Evolutionary conservation across 139 green algal species (phyloP).

Genomic region (Micromonas commoda): DNA sequence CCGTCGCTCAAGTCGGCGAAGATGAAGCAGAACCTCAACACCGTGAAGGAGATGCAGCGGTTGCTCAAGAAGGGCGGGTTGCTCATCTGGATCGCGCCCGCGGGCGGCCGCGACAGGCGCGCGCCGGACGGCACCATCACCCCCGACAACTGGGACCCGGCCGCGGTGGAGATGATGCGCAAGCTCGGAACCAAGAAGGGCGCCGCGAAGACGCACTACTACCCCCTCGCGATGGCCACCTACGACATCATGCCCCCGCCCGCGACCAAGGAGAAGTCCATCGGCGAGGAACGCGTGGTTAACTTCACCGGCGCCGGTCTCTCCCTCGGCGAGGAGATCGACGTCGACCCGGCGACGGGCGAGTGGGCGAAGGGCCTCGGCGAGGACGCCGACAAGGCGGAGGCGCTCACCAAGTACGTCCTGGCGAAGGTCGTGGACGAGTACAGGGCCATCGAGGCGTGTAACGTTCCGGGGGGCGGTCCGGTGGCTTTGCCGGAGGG

Average conservation of each 20-base stretch:
- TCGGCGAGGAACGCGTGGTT: slow-evolving; percentile 75
- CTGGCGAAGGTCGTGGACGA: neutral
- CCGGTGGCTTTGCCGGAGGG: neutral
- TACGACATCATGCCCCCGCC: slow-evolving; percentile 92
- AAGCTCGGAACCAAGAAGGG: slow-evolving; percentile 52
- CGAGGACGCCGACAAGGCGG: neutral
- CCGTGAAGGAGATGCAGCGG: slow-evolving; percentile 48
- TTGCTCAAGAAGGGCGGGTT: slow-evolving; percentile 54
- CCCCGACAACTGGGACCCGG: slow-evolving; percentile 67
- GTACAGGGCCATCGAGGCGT: slow-evolving; percentile 11
- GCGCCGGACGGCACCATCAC: slow-evolving; percentile 36
- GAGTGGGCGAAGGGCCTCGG: neutral
- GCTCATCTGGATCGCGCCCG: slow-evolving; percentile 90
- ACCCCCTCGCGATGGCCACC: slow-evolving; percentile 86
- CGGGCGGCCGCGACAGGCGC: slow-evolving; percentile 76
- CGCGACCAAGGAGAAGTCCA: slow-evolving; percentile 58
- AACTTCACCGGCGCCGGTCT: slow-evolving; percentile 45
- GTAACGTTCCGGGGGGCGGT: neutral
- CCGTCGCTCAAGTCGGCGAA: slow-evolving; percentile 80
- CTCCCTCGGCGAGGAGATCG: slow-evolving; percentile 30
- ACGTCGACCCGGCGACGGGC: slow-evolving; percentile 13
- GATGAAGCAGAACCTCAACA: slow-evolving; percentile 79
- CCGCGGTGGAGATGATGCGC: slow-evolving; percentile 86
- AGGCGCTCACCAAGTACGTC: slow-evolving; percentile 1
- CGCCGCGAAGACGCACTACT: slow-evolving; percentile 67